These are phyloP conservation scores for Marasmius fiardii DNA, from an alignment of 1,284 basidiomycete genomes.

Conservation along the genomic window DNA sequence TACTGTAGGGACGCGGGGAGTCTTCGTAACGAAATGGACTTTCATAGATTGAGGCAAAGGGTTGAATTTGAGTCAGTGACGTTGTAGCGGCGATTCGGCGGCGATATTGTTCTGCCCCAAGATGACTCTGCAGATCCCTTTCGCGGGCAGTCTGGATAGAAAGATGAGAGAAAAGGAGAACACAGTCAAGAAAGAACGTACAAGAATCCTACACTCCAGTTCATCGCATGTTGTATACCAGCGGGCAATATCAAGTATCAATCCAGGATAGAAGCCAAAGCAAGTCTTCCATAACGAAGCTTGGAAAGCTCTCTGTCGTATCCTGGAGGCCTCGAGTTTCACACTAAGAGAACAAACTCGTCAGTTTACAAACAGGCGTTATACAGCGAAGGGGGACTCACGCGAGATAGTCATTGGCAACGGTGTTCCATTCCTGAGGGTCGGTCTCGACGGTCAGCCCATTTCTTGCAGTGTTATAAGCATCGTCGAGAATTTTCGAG, in stretches of 20 bases:
- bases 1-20: no score
- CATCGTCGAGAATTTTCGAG: background rate
- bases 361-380: background rate
- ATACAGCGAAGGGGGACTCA: background rate
- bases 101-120: no score
- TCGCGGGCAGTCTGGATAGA: no score
- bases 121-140: no score
- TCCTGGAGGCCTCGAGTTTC: background rate
- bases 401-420: background rate
- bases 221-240: background rate
- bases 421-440: background rate
- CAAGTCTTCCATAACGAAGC: background rate
- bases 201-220: no score
- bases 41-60: no score
- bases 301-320: background rate
- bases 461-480: background rate
- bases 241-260: background rate
- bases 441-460: no score
- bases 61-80: no score
- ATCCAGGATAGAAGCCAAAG: background rate
- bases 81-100: no score
- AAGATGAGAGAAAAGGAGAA: no score
- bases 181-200: no score
- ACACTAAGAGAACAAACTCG: background rate
- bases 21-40: no score